These are phyloP conservation scores for Cytospora piceae DNA, from an alignment of 2,329 filamentous ascomycete genomes.

Conservation along the genomic window DNA sequence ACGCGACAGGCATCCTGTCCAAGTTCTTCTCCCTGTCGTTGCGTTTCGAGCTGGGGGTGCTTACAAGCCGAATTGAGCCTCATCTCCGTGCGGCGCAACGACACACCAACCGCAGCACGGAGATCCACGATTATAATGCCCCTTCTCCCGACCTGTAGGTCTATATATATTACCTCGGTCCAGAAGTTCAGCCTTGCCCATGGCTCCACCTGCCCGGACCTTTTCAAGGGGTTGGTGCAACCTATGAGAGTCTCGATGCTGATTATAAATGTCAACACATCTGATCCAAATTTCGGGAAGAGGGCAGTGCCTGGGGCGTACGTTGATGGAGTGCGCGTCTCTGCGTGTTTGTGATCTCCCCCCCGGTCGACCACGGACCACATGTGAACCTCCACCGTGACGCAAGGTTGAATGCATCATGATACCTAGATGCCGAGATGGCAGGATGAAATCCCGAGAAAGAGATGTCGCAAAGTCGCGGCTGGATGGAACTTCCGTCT, in stretches of 20 bases:
- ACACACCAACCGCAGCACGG: background rate
- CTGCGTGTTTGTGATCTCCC: background rate
- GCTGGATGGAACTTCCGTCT: background rate
- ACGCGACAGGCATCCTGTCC: background rate
- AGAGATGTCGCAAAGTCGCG: background rate
- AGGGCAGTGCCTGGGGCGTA: background rate
- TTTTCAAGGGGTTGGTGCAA: slow-evolving; percentile 4
- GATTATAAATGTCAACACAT: background rate
- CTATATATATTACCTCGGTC: background rate
- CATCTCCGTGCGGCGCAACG: slow-evolving; percentile 5
- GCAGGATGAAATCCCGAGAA: background rate
- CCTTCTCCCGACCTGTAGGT: background rate
- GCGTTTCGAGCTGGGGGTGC: background rate
- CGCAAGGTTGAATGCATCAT: background rate
- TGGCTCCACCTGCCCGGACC: slow-evolving; percentile 12
- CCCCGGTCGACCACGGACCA: background rate
- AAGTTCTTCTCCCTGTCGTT: background rate
- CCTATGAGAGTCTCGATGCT: background rate
- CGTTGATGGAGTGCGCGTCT: background rate
- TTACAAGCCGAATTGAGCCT: background rate
- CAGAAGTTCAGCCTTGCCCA: slow-evolving; percentile 13
- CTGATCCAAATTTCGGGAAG: slow-evolving; percentile 5
- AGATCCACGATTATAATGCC: background rate
- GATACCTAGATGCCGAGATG: background rate
- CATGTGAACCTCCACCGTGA: slow-evolving; percentile 7